phyloP scores from a whole-genome alignment of 2,329 filamentous ascomycete species.

The Helotiales sp. region DNA sequence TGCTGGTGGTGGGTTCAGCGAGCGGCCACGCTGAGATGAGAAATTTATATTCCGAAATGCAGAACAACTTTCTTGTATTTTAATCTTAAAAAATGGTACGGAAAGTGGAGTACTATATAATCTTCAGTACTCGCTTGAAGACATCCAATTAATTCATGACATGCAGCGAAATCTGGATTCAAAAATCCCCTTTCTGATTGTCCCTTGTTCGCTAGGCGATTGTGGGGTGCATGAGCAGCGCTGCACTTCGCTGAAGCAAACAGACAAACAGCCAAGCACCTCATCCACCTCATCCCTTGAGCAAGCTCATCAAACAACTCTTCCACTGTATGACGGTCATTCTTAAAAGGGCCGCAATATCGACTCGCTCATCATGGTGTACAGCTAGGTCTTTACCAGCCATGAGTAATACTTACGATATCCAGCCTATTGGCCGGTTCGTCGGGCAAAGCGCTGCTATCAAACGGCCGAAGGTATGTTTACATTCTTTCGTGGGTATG shows the following conservation, averaged over 20 bases:
- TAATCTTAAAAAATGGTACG: no score
- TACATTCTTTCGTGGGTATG: not conserved
- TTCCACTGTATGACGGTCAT: not conserved
- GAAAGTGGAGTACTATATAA: no score
- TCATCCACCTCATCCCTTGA: not conserved
- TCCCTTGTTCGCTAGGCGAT: not conserved
- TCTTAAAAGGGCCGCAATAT: constrained; percentile 12
- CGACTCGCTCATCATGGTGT: not conserved
- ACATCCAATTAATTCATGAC: no score
- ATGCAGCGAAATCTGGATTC: no score
- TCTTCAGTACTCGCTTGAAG: no score
- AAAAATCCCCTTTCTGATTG: no score
- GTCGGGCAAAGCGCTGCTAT: constrained; percentile 70
- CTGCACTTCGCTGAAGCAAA: constrained; percentile 10
- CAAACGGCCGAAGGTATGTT: constrained; percentile 71
- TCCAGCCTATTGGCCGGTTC: constrained; percentile 74
- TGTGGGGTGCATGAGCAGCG: constrained; percentile 18
- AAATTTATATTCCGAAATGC: not conserved
- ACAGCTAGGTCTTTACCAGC: not conserved
- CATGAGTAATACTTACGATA: constrained; percentile 56
- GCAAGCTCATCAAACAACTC: not conserved
- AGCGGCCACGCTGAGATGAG: not conserved
- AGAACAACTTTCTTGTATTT: no score
- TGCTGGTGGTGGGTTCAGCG: not conserved
- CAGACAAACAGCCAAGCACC: not conserved